A percentile compares a stretch with the other conserved stretches of the same genome.
phyloP scores from a whole-genome alignment of 106 monocot genomes.

The Dactylorhiza incarnata region DNA sequence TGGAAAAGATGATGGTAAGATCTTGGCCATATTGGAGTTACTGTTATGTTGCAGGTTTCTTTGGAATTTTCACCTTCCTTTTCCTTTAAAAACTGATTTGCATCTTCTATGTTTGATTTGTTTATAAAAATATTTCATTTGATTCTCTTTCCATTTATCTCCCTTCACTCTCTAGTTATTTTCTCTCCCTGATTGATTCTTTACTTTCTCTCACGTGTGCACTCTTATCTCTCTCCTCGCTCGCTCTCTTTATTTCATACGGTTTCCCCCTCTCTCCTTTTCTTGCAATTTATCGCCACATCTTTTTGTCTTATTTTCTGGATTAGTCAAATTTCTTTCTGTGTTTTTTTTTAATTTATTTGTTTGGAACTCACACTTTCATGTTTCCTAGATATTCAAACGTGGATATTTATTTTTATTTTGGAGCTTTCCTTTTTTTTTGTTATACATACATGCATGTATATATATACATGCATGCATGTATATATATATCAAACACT shows the following conservation, averaged over 20 bases:
- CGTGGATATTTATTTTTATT: too few species aligned
- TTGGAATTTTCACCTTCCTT: neutral
- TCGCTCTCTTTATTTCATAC: neutral
- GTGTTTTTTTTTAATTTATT: too few species aligned
- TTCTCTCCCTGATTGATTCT: neutral
- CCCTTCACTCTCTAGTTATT: neutral
- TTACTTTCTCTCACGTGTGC: too few species aligned
- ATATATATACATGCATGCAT: too few species aligned
- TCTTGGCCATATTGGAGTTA: neutral
- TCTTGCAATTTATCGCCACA: too few species aligned
- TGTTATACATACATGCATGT: too few species aligned
- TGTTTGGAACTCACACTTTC: too few species aligned
- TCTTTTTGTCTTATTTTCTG: too few species aligned
- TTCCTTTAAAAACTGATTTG: neutral
- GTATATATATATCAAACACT: too few species aligned
- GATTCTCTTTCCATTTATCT: neutral
- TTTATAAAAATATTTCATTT: neutral
- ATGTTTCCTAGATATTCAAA: too few species aligned
- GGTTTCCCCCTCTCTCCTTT: neutral
- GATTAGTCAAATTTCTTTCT: too few species aligned
- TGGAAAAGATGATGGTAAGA: constrained; percentile 95
- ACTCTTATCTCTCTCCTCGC: neutral
- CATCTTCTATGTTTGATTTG: neutral
- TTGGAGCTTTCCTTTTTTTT: too few species aligned
- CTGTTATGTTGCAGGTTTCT: neutral